Evolutionary conservation across 225 moss, liverwort and hornwort species (phyloP).

Genomic region (Pleurozium schreberi): DNA sequence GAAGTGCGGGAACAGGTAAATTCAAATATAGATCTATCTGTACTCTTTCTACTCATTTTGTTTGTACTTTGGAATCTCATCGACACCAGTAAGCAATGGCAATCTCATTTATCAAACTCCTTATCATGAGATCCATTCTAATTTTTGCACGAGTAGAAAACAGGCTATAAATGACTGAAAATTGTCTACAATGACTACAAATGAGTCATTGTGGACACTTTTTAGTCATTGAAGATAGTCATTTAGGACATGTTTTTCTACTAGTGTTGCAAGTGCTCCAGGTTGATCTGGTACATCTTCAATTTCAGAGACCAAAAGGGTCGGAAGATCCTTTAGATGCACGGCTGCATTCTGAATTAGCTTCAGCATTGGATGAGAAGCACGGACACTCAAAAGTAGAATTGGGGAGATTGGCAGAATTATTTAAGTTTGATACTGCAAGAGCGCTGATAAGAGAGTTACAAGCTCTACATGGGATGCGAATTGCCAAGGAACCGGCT

Average conservation of each 20-base stretch:
- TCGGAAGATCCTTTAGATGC: slow-evolving; percentile 42
- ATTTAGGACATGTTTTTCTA: no score
- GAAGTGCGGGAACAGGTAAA: slow-evolving; percentile 82
- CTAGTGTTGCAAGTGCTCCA: neutral
- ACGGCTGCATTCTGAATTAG: slow-evolving; percentile 33
- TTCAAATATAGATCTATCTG: neutral
- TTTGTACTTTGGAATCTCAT: neutral
- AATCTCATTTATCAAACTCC: neutral
- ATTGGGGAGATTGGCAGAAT: slow-evolving; percentile 34
- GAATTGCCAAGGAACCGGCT: slow-evolving; percentile 24
- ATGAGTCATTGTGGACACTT: no score
- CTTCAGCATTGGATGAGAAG: slow-evolving; percentile 15
- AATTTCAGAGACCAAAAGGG: slow-evolving; percentile 67
- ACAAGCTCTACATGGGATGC: slow-evolving; percentile 54
- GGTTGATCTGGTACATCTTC: slow-evolving; percentile 70
- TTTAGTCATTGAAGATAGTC: no score
- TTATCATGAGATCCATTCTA: neutral
- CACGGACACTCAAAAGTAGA: slow-evolving; percentile 13
- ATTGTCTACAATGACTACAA: no score
- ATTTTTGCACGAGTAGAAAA: no score
- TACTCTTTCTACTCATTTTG: neutral
- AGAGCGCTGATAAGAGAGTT: slow-evolving; percentile 42
- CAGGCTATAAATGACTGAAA: no score
- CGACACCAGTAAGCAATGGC: neutral
- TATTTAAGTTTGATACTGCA: slow-evolving; percentile 45